phyloP scores from a whole-genome alignment of 345 rosid genomes.

The Bruguiera gymnorhiza region DNA sequence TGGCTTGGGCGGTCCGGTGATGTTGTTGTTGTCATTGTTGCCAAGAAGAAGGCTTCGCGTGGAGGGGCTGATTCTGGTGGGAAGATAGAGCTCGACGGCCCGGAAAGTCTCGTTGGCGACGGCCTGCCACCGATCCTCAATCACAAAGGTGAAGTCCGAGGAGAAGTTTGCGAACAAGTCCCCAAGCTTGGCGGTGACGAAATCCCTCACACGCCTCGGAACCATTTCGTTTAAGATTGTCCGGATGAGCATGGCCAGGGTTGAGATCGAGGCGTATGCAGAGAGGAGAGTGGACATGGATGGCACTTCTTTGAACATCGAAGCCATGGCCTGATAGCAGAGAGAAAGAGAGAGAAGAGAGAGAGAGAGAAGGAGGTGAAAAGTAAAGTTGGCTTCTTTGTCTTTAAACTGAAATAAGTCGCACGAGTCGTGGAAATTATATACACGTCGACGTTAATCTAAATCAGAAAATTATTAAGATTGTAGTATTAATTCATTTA shows the following conservation, averaged over 20 bases:
- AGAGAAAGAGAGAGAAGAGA: background rate
- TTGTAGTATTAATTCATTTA: no score
- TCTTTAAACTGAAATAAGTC: no score
- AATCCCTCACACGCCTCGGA: conserved; percentile 21
- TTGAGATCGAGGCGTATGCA: conserved; percentile 30
- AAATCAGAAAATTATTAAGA: no score
- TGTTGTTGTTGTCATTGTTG: conserved; percentile 28
- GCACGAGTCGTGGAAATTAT: no score
- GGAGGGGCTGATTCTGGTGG: conserved; percentile 23
- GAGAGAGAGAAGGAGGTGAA: background rate
- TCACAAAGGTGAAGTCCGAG: conserved; percentile 29
- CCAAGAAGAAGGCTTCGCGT: conserved; percentile 31
- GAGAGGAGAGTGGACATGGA: conserved; percentile 31
- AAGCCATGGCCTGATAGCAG: conserved; percentile 7
- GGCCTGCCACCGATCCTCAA: conserved; percentile 44
- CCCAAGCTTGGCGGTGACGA: conserved; percentile 1
- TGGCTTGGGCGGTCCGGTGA: conserved; percentile 20
- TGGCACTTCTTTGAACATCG: conserved; percentile 20
- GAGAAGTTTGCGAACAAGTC: conserved; percentile 19
- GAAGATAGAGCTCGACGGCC: conserved; percentile 32
- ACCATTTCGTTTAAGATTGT: conserved; percentile 35
- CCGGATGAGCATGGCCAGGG: conserved; percentile 30
- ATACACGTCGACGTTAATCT: no score
- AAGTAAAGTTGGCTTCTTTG: background rate
- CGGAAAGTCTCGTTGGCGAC: conserved; percentile 36